Base-by-base conservation (phyloP, 768 basidiomycete genomes). In the Boletus eberwhitei region DNA sequence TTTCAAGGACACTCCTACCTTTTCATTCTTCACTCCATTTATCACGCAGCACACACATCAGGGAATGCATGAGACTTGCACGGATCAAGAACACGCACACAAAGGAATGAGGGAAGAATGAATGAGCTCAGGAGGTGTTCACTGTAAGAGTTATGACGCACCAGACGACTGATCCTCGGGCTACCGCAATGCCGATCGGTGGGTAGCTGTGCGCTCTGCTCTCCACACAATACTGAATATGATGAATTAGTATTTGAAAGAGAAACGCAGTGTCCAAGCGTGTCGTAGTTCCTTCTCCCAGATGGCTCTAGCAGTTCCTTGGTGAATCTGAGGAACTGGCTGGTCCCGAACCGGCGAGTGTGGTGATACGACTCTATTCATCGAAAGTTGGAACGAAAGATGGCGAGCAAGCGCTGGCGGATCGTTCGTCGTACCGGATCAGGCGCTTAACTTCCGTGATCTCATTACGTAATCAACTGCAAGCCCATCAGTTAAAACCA, bases 161-260 rank as follows among this genome's bases (percentile, higher is more conserved):
- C 53, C 26, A 26, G 21, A 48, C 4, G 13, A 48, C 26, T 46
- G 52, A 64, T 64, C 59, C 62, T 55, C 65, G 42, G 56, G 36
- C 24, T 12, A 50, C 40, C 8, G 26, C 17, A 16, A 48, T 17
- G 32, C 22, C 21, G 45, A 50, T 57, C 55, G 6, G 47, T 54
- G 35, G 16, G 35, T 3, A 43, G 44, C 21, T 16, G 44, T 43
- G 26, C n/a, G 8, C 5, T 26, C 39, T 26, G 21, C 31, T 29
- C 37, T 51, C 24, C 45, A 46, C 45, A 40, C 21, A 34, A 46
- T 46, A 26, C 35, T 44, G 40, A 46, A 59, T 32, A 22, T 16
- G 38, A 24, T n/a, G 41, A 45, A 47, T 21, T 22, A 9, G 17
- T 32, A 53, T 53, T 61, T 34, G 59, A 45, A 51, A 48, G 43